phyloP scores from a whole-genome alignment of 2,329 filamentous ascomycete genomes.

The Colletotrichum simmondsii region DNA sequence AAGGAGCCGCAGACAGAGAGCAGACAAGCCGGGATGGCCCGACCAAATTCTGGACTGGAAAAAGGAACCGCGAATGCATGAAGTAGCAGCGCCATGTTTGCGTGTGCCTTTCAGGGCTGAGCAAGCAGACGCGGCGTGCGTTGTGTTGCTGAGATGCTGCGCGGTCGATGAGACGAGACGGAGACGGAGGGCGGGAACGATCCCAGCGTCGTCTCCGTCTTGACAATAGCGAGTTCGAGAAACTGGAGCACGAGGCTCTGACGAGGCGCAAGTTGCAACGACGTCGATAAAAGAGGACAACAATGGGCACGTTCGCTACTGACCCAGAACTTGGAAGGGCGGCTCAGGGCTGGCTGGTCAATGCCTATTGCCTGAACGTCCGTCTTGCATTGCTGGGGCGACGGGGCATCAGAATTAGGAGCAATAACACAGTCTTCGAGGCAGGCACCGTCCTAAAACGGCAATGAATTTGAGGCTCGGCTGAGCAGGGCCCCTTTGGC shows the following conservation, averaged over 20 bases:
- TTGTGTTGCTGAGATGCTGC: neutral
- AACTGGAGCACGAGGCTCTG: neutral
- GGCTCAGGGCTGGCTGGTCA: neutral
- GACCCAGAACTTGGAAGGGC: neutral
- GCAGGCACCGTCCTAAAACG: constrained; percentile 27
- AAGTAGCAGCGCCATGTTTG: neutral
- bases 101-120: constrained; percentile 22
- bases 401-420: constrained; percentile 13
- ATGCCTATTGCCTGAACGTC: neutral
- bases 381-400: constrained; percentile 26
- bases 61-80: constrained; percentile 21
- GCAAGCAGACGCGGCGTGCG: neutral
- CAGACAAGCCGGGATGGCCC: constrained; percentile 27
- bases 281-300: neutral
- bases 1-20: constrained; percentile 23
- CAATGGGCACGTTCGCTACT: neutral
- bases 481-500: constrained; percentile 21
- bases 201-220: neutral
- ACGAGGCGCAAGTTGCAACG: neutral
- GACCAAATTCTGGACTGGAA: constrained; percentile 9
- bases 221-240: neutral
- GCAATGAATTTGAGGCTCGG: constrained; percentile 30
- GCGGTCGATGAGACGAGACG: constrained; percentile 21
- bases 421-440: neutral
- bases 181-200: neutral